These are phyloP conservation scores for Chaetomium tenue DNA, from an alignment of 495 filamentous ascomycete species.

Conservation along the genomic window DNA sequence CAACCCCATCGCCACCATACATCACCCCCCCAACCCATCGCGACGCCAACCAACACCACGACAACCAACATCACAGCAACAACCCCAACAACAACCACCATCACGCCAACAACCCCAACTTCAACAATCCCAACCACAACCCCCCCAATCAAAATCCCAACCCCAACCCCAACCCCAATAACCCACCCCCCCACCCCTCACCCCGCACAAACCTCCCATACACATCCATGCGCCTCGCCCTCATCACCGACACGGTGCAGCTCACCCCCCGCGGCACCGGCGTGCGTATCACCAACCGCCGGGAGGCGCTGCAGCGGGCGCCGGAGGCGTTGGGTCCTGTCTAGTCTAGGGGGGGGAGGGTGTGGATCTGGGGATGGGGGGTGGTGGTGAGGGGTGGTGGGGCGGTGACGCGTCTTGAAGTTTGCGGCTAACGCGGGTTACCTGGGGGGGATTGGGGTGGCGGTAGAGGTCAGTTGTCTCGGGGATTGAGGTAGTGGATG, in stretches of 20 bases:
- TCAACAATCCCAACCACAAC: neutral
- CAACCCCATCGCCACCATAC: too few relatives aligned
- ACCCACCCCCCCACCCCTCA: neutral
- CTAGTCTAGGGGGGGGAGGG: too few relatives aligned
- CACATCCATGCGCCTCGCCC: neutral
- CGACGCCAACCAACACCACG: neutral
- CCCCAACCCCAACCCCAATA: neutral
- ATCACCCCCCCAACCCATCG: neutral
- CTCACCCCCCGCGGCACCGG: neutral
- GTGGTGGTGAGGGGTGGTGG: too few relatives aligned
- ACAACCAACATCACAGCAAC: neutral
- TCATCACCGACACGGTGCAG: neutral
- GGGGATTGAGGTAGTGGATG: too few relatives aligned
- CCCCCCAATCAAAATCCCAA: neutral
- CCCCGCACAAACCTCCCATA: neutral
- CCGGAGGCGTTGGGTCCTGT: neutral
- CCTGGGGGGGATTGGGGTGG: too few relatives aligned
- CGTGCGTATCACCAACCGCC: neutral
- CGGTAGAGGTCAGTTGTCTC: too few relatives aligned
- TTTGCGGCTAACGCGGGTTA: too few relatives aligned
- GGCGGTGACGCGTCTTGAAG: too few relatives aligned
- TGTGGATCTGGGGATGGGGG: too few relatives aligned
- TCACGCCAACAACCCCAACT: too few relatives aligned
- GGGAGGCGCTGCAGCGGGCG: neutral
- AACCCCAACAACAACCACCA: too few relatives aligned